Evolutionary conservation across 352 stramenopile species (phyloP), one percentile per base, ranked within the genome.

Genomic region (Thalassiosira exigua): DNA sequence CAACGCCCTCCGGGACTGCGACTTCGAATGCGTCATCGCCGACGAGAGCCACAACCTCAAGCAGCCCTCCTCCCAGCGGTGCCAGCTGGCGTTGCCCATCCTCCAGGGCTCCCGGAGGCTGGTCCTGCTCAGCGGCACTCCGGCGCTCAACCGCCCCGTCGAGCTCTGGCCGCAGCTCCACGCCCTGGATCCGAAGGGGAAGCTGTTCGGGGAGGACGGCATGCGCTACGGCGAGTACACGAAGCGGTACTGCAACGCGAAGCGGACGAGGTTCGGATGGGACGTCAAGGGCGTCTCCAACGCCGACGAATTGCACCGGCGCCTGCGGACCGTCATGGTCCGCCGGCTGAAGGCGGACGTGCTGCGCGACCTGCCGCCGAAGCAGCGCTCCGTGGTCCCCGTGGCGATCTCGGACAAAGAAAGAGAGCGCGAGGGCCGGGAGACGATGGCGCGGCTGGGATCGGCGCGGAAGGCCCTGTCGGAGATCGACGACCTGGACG

Each of bases 11-110:
- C 24, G 75, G 42, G 21, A 86, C 9, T 88, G 82, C 32, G 22
- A 84, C 4, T 94, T 94, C 70, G 33, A 83, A 48, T 91, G 87
- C 44, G 75, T 92, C 33, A 91, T 95, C 67, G 83, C 79, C 3
- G 90, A 95, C 61, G 90, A 95, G 80, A 90, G 75, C 3, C 90
- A 95, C 62, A 93, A 92, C 73, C 68, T 95, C 7, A 93, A 94
- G 76, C 82, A 86, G 75, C 68, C 75, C 12, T 67, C 76, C 33
- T 86, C 75, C 21, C 86, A 93, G 65, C 64, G 91, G 29, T 92
- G 86, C 44, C 77, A 91, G 71, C 59, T 93, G 9, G 72, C 89
- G 7, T 33, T 91, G 42, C 86, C 88, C 17, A 50, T 94, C 7
- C 42, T 94, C 7, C 66, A 84, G 51, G 19, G 51, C 4, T 79